Conservation (phyloP, 106 monocot species). For the Allium sativum region DNA sequence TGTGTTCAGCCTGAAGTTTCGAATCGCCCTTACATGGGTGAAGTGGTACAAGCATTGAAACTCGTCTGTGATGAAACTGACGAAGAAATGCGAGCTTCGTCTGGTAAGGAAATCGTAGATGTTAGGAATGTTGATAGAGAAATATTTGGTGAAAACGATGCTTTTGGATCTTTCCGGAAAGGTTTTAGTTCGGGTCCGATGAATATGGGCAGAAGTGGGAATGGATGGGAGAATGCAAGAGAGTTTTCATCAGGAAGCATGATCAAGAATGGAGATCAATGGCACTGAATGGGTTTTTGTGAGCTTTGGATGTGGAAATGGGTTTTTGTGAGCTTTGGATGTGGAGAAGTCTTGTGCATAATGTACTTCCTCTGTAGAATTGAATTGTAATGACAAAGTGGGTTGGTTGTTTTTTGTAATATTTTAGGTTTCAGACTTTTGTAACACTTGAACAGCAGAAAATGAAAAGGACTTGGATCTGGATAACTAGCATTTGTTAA, state of each 20-base stretch:
- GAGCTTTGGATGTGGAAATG: neutral
- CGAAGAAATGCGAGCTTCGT: slow-evolving; percentile 27
- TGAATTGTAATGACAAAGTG: neutral
- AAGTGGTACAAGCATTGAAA: slow-evolving; percentile 90
- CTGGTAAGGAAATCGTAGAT: slow-evolving; percentile 34
- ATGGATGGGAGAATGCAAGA: slow-evolving; percentile 48
- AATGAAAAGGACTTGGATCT: too few species aligned
- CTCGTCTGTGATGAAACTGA: slow-evolving; percentile 52
- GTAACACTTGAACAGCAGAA: too few species aligned
- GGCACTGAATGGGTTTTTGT: neutral
- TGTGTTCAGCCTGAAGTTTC: slow-evolving; percentile 93
- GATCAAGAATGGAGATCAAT: slow-evolving; percentile 26
- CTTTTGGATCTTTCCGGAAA: slow-evolving; percentile 43
- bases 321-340: too few species aligned
- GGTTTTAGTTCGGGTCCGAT: slow-evolving; percentile 69
- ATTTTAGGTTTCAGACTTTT: neutral
- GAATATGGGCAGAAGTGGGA: slow-evolving; percentile 23
- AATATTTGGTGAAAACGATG: slow-evolving; percentile 32
- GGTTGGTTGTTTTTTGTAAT: neutral
- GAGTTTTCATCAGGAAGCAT: slow-evolving; percentile 51
- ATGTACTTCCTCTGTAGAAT: neutral
- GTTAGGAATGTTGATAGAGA: slow-evolving; percentile 17
- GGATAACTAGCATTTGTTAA: too few species aligned
- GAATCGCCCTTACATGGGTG: slow-evolving; percentile 88
- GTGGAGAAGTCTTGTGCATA: neutral